A percentile compares a stretch with the other conserved stretches of the same genome.
phyloP scores from a whole-genome alignment of 306 rosid genomes.

The Heteromeles arbutifolia region DNA sequence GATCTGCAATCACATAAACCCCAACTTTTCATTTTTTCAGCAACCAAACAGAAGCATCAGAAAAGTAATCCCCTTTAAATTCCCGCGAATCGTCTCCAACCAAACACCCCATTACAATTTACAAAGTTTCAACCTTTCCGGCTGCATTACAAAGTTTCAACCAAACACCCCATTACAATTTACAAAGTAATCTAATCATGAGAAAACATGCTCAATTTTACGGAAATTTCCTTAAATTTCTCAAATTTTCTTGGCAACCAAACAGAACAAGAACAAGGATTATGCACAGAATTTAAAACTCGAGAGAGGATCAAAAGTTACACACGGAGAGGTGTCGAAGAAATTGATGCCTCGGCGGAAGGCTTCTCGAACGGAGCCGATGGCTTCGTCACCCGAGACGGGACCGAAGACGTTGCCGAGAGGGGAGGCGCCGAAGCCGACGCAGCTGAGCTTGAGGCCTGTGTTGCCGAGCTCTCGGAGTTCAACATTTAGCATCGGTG shows the following conservation, averaged over 20 bases:
- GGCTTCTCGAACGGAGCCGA: constrained; percentile 67
- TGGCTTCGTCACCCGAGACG: constrained; percentile 60
- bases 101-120: background rate
- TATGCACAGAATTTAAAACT: background rate
- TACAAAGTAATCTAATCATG: background rate
- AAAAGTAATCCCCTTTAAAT: background rate
- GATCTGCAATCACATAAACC: background rate
- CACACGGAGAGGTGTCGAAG: constrained; percentile 93
- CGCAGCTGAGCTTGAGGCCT: constrained; percentile 66
- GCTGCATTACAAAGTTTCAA: background rate
- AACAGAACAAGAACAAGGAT: background rate
- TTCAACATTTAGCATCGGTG: constrained; percentile 33
- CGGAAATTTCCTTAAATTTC: background rate
- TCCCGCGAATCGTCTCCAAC: background rate
- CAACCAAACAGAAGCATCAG: background rate
- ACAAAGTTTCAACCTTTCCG: background rate
- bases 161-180: no score
- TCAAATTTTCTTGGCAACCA: background rate
- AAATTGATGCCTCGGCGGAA: constrained; percentile 75
- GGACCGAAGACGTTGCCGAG: constrained; percentile 83
- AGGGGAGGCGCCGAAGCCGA: constrained; percentile 95
- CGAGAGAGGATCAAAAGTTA: background rate
- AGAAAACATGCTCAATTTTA: background rate
- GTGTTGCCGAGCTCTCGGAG: constrained; percentile 70
- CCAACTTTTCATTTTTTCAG: background rate